Conservation (phyloP, 2,329 filamentous ascomycete species). For the Paradendryphiella salina region DNA sequence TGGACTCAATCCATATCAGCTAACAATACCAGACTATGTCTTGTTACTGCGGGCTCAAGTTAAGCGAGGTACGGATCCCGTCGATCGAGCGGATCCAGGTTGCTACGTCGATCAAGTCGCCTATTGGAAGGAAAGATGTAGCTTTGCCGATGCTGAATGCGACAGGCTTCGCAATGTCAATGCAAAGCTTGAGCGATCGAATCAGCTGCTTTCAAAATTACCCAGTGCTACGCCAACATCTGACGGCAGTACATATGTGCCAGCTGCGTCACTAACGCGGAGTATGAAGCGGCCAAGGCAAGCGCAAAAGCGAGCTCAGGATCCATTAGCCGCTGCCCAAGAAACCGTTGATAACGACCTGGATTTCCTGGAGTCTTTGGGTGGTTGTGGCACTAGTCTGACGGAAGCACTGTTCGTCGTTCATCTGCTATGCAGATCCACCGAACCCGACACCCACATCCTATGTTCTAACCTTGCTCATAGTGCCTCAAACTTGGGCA, state of each 20-base stretch:
- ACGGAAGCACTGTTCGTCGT: conserved; percentile 34
- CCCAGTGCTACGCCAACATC: not conserved
- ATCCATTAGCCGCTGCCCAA: conserved; percentile 17
- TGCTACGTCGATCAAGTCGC: conserved; percentile 47
- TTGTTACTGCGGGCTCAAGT: conserved; percentile 43
- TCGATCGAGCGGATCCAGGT: conserved; percentile 27
- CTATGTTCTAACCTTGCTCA: conserved; percentile 35
- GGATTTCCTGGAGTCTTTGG: conserved; percentile 33
- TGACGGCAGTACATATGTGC: not conserved
- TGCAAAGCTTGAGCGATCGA: conserved; percentile 35
- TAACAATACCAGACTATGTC: conserved; percentile 36
- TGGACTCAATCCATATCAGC: not conserved
- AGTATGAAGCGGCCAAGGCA: conserved; percentile 23
- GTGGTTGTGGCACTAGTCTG: conserved; percentile 18
- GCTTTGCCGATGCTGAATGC: conserved; percentile 29
- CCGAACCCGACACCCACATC: conserved; percentile 15
- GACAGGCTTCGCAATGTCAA: conserved; percentile 27
- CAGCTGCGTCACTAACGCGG: conserved; percentile 10
- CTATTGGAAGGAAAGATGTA: conserved; percentile 45
- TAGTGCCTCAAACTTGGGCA: conserved; percentile 28
- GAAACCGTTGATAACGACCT: conserved; percentile 34
- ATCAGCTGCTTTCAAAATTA: conserved; percentile 22
- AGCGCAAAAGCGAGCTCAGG: conserved; percentile 9
- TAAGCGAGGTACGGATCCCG: conserved; percentile 25
- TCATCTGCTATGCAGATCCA: conserved; percentile 35